These are phyloP conservation scores for Eryngium alpinum DNA, from an alignment of 140 eudicot species.

Conservation along the genomic window DNA sequence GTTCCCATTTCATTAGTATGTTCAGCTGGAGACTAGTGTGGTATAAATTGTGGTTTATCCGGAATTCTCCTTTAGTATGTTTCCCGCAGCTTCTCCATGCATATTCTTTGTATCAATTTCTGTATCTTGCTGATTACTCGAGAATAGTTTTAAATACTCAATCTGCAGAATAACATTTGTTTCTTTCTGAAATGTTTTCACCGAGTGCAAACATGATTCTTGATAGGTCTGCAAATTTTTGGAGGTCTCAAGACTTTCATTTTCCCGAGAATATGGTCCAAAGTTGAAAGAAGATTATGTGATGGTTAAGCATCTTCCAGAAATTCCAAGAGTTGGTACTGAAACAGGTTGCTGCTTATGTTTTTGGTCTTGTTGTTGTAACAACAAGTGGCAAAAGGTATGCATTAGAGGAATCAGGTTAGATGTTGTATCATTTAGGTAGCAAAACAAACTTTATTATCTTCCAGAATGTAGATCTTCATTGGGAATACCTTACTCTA, in stretches of 20 bases:
- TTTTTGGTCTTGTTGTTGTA: conserved; percentile 51
- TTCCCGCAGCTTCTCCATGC: neutral
- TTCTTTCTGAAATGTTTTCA: neutral
- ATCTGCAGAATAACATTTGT: neutral
- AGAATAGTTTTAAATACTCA: neutral
- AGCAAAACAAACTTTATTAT: no score
- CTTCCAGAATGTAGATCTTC: neutral
- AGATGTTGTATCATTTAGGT: no score
- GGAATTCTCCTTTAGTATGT: neutral
- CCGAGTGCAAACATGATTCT: neutral
- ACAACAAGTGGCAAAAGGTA: conserved; percentile 82
- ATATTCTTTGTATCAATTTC: neutral
- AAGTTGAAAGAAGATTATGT: conserved; percentile 94
- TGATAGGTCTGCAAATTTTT: conserved; percentile 91
- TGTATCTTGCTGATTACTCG: neutral
- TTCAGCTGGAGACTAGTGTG: neutral
- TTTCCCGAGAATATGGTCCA: conserved; percentile 81
- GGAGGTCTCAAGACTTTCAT: conserved; percentile 95
- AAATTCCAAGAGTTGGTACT: conserved; percentile 41
- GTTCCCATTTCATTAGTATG: neutral
- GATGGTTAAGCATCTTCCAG: conserved; percentile 59
- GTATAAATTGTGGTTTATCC: no score
- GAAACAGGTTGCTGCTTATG: conserved; percentile 41
- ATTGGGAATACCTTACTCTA: neutral
- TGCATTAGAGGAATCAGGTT: neutral